Evolutionary conservation across 805 yeast genomes (phyloP).

Genomic region (Myxozyma neotropica): DNA sequence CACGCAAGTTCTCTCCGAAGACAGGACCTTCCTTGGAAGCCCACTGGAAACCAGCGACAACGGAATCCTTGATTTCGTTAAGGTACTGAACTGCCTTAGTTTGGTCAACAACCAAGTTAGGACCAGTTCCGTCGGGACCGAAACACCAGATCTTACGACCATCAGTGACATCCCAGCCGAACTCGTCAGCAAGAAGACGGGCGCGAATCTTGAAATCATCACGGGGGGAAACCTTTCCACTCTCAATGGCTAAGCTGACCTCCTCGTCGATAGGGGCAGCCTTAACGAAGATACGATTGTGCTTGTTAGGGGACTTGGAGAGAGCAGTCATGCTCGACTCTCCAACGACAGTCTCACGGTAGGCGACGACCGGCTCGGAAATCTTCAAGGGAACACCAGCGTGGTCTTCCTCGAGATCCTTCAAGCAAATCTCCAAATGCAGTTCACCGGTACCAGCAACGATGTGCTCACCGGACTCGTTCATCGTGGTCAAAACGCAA

Average conservation of each 20-base stretch:
- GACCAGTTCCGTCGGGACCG: conserved; percentile 99
- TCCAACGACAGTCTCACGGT: conserved; percentile 96
- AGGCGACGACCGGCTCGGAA: conserved; percentile 96
- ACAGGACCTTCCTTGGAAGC: conserved; percentile 99
- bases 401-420: conserved; percentile 96
- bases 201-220: conserved; percentile 99
- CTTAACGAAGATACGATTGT: conserved; percentile 98
- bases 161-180: conserved; percentile 99
- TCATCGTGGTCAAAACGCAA: conserved; percentile 86
- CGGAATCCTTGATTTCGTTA: conserved; percentile 98
- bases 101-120: conserved; percentile 98
- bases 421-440: conserved; percentile 96
- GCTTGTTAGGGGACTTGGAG: conserved; percentile 99
- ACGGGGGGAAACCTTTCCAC: conserved; percentile 88
- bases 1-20: conserved; percentile 94
- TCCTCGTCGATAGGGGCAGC: conserved; percentile 97
- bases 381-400: conserved; percentile 99
- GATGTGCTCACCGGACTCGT: conserved; percentile 98
- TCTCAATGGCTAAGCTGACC: conserved; percentile 86
- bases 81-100: conserved; percentile 99
- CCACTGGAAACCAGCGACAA: conserved; percentile 99
- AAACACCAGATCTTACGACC: conserved; percentile 99
- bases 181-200: conserved; percentile 97
- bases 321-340: conserved; percentile 95
- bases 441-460: conserved; percentile 99